Evolutionary conservation across 1,284 basidiomycete species (phyloP), one percentile per base, ranked within the genome.

Genomic region (Puccinia coronata): DNA sequence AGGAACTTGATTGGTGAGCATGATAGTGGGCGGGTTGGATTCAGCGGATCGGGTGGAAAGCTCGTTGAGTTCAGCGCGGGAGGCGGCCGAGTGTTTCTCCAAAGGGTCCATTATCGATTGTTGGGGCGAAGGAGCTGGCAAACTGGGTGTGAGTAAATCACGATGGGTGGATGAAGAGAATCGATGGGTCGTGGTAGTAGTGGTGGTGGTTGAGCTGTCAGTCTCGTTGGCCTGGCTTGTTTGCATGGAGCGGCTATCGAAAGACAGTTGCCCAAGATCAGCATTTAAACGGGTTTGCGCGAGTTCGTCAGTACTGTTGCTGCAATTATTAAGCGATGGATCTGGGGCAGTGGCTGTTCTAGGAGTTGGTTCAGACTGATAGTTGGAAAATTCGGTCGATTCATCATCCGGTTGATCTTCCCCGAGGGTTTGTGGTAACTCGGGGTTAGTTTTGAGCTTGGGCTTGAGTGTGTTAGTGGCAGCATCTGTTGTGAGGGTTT

Each of bases 341-440:
- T 69, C 51, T 36, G 63, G 28, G 34, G 53, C 31, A 28, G 39
- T 36, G 34, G 41, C 47, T 34, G 53, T 59, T 51, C 47, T 79
- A n/a, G 67, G 63, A 18, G n/a, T 59, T 0, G 47, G 49, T 55
- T 70, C 49, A 39, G 76, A 70, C 36, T 49, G 63, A 78, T 69
- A 65, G 36, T 43, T 28, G 28, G 18, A 47, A 43, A 59, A 59
- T 76, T 43, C 74, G 41, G 47, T 59, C 25, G 63, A 57, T 25
- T 78, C 63, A 12, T 78, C 76, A 47, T 78, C 76, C 2, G 63
- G 55, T 57, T 78, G 65, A 70, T 55, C 51, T 18, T 31, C 76
- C 18, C n/a, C n/a, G n/a, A n/a, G n/a, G n/a, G 65, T 43, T 31
- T 34, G 73, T 77, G 41, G 47, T 28, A 18, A 5, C 36, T 55